Evolutionary conservation across 2,329 filamentous ascomycete species (phyloP), one percentile per base, ranked within the genome.

Genomic region (Tolypocladium endophyticum): DNA sequence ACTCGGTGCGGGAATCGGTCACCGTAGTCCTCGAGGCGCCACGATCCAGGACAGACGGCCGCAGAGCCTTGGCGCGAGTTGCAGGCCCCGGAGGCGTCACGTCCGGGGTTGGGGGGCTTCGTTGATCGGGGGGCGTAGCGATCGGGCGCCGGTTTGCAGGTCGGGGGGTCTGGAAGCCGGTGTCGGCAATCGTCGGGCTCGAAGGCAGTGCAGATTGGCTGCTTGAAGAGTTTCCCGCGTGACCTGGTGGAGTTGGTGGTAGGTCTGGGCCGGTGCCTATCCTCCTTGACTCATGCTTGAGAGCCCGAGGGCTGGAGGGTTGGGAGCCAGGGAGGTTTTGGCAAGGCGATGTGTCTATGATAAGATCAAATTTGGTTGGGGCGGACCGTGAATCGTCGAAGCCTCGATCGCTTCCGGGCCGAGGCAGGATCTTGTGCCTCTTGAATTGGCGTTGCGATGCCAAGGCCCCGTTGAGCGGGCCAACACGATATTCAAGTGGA

Each of bases 71-170:
- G 20, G 78, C 73, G 60, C 77, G 77, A 43, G 71, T 72, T 55
- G 70, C 68, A 52, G 73, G 71, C 61, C 84, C 81, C 41, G 88
- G 88, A 58, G 88, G 89, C 20, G 88, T 92, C 54, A 88, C 82
- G 72, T 91, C 88, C 39, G 88, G 89, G 3, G 88, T 92, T 38
- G 87, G 88, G 20, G 87, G 87, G 66, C 85, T 89, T 67, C 81
- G 80, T 64, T 87, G 83, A 64, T 84, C 83, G 35, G 84, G 80
- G 56, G 87, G 86, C 6, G 87, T 89, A 59, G 77, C 76, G n/a
- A 80, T 81, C 12, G 77, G 68, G 59, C 72, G 74, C 56, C 69
- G 68, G 58, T 73, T 70, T 52, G 72, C 70, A 62, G 72, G 72
- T 58, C 76, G 71, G 56, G 72, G 68, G 64, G 74, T 77, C 59